These are phyloP conservation scores for Musa troglodytarum DNA, from an alignment of 176 grass and related monocot genomes.

Conservation along the genomic window DNA sequence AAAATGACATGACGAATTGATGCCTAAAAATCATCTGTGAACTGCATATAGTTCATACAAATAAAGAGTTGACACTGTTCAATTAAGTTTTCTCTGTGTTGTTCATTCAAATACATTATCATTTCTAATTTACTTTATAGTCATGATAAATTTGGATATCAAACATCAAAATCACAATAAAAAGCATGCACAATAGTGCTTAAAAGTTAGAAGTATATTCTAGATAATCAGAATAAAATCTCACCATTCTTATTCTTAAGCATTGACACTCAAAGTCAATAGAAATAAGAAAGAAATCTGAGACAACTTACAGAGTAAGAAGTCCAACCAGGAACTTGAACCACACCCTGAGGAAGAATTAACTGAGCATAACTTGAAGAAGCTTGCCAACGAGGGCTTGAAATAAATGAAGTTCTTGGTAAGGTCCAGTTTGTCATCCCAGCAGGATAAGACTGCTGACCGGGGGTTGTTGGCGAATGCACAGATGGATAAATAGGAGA, in stretches of 20 bases:
- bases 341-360: constrained; percentile 75
- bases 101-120: not conserved
- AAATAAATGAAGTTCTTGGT: constrained; percentile 58
- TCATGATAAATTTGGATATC: not conserved
- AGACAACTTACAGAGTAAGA: constrained; percentile 63
- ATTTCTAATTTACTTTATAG: not conserved
- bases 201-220: not conserved
- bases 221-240: not conserved
- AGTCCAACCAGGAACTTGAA: constrained; percentile 80
- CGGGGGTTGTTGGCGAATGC: constrained; percentile 55
- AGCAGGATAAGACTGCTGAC: constrained; percentile 46
- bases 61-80: not conserved
- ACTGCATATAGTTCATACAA: too few relatives aligned
- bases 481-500: constrained; percentile 54
- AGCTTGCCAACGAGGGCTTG: constrained; percentile 78
- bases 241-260: not conserved
- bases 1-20: too few relatives aligned
- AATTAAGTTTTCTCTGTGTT: not conserved
- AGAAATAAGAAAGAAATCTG: not conserved
- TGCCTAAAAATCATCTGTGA: too few relatives aligned
- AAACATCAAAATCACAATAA: not conserved
- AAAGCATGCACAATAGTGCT: not conserved
- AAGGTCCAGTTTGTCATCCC: constrained; percentile 48
- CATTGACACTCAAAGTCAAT: not conserved
- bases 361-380: constrained; percentile 83